Evolutionary conservation across 2,329 filamentous ascomycete species (phyloP).

Genomic region (Amauroascus niger): DNA sequence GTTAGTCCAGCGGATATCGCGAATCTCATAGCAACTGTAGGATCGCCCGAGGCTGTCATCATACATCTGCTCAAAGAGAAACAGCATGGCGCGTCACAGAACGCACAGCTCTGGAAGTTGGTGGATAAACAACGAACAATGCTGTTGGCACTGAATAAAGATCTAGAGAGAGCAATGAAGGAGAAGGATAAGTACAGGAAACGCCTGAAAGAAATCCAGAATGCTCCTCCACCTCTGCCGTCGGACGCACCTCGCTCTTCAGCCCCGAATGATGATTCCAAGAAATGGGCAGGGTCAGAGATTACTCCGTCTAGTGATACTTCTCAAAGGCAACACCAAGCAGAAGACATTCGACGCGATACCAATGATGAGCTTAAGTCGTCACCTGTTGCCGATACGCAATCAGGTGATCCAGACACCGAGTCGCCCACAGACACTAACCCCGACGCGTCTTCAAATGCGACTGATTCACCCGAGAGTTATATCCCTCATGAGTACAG

Average conservation of each 20-base stretch:
- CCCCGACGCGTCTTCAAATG: background rate
- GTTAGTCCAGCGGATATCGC: constrained; percentile 65
- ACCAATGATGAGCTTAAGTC: background rate
- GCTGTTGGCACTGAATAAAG: constrained; percentile 88
- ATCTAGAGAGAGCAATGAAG: constrained; percentile 79
- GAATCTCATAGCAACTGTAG: constrained; percentile 69
- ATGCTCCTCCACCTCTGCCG: constrained; percentile 11
- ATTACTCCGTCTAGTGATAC: background rate
- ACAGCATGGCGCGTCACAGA: constrained; percentile 76
- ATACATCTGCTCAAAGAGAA: constrained; percentile 86
- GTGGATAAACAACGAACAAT: constrained; percentile 94
- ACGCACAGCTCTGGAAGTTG: constrained; percentile 84
- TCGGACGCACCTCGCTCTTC: background rate
- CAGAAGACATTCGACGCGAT: background rate
- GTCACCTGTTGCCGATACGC: no score
- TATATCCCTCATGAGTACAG: background rate
- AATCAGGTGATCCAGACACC: background rate
- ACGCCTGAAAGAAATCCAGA: constrained; percentile 68
- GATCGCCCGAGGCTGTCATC: constrained; percentile 81
- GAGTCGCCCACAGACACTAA: background rate
- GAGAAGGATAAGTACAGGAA: constrained; percentile 91
- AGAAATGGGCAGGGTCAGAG: background rate
- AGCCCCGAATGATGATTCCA: background rate
- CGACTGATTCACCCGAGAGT: background rate
- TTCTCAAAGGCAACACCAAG: background rate